Conservation (phyloP, 1,284 basidiomycete genomes). For the Marasmius sp. region DNA sequence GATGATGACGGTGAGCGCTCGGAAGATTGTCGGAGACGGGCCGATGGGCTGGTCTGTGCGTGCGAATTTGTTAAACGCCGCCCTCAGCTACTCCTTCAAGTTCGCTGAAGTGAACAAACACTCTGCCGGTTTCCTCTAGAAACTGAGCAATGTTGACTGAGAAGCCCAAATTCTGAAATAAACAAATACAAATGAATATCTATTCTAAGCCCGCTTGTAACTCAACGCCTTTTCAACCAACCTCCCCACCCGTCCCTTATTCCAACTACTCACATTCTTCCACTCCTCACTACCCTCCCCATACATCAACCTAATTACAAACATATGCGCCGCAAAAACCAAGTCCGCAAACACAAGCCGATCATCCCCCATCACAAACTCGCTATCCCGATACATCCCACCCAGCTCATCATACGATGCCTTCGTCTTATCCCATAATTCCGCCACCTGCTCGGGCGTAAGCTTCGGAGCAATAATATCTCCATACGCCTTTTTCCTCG, state of each 20-base stretch:
- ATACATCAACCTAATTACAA: conserved; percentile 22
- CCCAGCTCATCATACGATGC: background rate
- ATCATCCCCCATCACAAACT: conserved; percentile 25
- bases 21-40: too few relatives aligned
- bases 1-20: too few relatives aligned
- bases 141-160: too few relatives aligned
- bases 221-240: background rate
- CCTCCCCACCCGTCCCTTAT: conserved; percentile 20
- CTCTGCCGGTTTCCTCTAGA: too few relatives aligned
- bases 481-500: conserved; percentile 28
- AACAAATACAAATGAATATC: too few relatives aligned
- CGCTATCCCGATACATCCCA: conserved; percentile 21
- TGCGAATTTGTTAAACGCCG: too few relatives aligned
- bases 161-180: too few relatives aligned
- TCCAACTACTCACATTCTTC: conserved; percentile 28
- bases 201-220: background rate
- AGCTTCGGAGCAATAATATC: background rate
- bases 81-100: too few relatives aligned
- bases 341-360: conserved; percentile 31
- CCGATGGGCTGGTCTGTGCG: too few relatives aligned
- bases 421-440: background rate
- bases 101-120: too few relatives aligned
- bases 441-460: background rate
- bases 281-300: conserved; percentile 21
- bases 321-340: conserved; percentile 26